Percentiles rank a stretch among this genome's conserved stretches.
phyloP scores from a whole-genome alignment of 2,329 filamentous ascomycete genomes.

The Leptographium flavum region DNA sequence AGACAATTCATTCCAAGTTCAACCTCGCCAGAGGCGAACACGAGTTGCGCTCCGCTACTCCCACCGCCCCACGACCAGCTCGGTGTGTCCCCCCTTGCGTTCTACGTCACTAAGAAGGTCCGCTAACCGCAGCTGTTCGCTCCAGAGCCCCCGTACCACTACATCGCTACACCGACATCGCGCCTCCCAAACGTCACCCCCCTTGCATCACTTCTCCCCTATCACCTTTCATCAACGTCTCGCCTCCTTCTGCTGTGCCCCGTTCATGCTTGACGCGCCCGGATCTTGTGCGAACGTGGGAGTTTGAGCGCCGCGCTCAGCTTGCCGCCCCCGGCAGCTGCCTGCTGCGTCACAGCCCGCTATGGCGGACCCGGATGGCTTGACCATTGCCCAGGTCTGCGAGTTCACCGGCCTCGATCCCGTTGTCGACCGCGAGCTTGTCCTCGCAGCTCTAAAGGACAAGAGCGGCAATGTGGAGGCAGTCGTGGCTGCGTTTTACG shows the following conservation, averaged over 20 bases:
- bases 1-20: too few relatives aligned
- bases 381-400: slow-evolving; percentile 23
- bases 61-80: too few relatives aligned
- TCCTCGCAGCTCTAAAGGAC: slow-evolving; percentile 27
- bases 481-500: slow-evolving; percentile 38
- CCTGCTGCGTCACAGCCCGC: neutral
- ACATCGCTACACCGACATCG: too few relatives aligned
- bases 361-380: slow-evolving; percentile 21
- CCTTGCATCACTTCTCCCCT: neutral
- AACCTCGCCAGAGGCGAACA: too few relatives aligned
- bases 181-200: too few relatives aligned
- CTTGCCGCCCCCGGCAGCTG: neutral
- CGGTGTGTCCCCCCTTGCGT: too few relatives aligned
- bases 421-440: slow-evolving; percentile 23
- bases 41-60: too few relatives aligned
- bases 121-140: too few relatives aligned
- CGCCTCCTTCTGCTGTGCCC: too few relatives aligned
- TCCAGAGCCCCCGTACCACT: too few relatives aligned
- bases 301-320: neutral
- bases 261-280: too few relatives aligned
- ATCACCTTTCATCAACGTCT: neutral
- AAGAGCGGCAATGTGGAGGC: slow-evolving; percentile 32
- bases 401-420: slow-evolving; percentile 25
- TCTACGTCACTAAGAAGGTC: too few relatives aligned
- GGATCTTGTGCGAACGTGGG: neutral